Base-by-base conservation (phyloP, 2,329 filamentous ascomycete species). In the Pestalotiopsis fici region DNA sequence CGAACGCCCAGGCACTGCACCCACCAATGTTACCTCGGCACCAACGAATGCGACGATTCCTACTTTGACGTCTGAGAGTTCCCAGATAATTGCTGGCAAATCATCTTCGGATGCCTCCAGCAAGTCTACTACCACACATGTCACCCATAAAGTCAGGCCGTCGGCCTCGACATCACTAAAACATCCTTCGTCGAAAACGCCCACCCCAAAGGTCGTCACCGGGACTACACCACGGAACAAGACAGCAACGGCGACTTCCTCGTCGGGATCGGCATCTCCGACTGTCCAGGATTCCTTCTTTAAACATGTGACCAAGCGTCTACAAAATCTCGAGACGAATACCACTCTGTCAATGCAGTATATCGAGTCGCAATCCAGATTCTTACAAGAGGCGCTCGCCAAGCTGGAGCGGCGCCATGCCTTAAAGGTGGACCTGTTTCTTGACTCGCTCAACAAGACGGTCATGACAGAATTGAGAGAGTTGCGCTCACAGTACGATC, bases 281-380 rank as follows among this genome's bases (percentile, higher is more conserved):
- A 94, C 95, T 0, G 96, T 97, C 1, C 96, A 99, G 78, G 96
- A 99, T 77, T 96, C 93, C 1, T 98, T 99, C 80, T 99, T 98
- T 86, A 98, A 98, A 78, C 93, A 94, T 3, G 91, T 98, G 9
- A 94, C 95, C 70, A 98, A 98, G 79, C 93, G 96, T 1, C 86
- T 99, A 4, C 93, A 95, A 71, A 90, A 95, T 73, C 89, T 98
- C 7, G 96, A 99, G 79, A 89, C 93, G 18, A 99, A 98, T 77
- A 94, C 95, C 12, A 97, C 95, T 0, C 85, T 98, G 12, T 97
- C 95, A 0, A 84, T 98, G 9, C 93, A 97, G 74, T 99, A 99
- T 76, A 97, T 99, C 68, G 95, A 98, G 81, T 94, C 97, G 68
- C 96, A 98, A 78, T 98, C 95, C 3, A 91, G 90, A 61, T 94